Base-by-base conservation (phyloP, 2,329 filamentous ascomycete species). In the Biscogniauxia mediterranea region DNA sequence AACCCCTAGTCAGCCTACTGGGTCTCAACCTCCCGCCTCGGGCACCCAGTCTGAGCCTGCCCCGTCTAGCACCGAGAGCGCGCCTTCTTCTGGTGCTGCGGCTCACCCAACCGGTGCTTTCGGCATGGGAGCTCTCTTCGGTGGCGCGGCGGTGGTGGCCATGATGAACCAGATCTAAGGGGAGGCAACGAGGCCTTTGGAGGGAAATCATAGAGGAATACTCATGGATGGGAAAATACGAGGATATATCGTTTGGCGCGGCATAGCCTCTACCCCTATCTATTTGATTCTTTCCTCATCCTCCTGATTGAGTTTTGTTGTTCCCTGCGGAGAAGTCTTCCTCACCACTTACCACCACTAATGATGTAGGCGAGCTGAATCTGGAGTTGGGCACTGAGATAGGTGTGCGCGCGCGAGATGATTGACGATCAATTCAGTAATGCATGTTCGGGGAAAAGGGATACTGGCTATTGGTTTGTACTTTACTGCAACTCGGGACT, bases 111-210 rank as follows among this genome's bases (percentile, higher is more conserved):
- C 62, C 13, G 64, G 62, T 19, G 57, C 49, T 5, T 17, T 64
- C 19, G 55, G 60, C 38, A 58, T 68, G 51, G 64, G 65, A 56
- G 62, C 54, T 15, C 56, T 67, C 15, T 60, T 67, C n/a, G 65
- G 65, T 20, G 66, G 66, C 17, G 65, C 58, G 13, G 66, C 65
- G 15, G 21, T 66, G 5, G 56, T 65, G 21, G 62, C 56, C 17
- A 60, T 68, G 59, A 50, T 61, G 32, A 62, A 68, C 28, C 56
- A 64, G 25, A 56, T 67, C 59, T 67, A 61, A 62, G 52, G 20
- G 38, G 38, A 17, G 38, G 28, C 2, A 15, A 46, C 38, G 15
- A 46, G 38, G 15, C 13, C 17, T 46, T 46, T 17, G 17, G 38
- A n/a, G 17, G 38, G 38, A 46, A 46, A 13, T 2, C 38, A n/a